Evolutionary conservation across 176 grass and related monocot genomes (phyloP).

Genomic region (Hsuehochloa calcarea): DNA sequence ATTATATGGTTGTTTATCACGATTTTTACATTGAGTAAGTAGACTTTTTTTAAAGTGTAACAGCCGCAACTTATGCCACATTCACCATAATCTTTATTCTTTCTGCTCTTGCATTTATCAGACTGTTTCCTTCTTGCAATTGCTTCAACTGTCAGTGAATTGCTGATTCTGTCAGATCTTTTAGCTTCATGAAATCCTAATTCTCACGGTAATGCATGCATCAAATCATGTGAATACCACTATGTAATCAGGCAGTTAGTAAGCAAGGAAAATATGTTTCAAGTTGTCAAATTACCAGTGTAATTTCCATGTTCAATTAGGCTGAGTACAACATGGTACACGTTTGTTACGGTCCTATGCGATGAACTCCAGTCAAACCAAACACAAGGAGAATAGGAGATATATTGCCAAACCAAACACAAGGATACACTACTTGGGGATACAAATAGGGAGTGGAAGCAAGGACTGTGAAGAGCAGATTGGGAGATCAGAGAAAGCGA

Average conservation of each 20-base stretch:
- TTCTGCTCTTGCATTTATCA: slow-evolving; percentile 19
- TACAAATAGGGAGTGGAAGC: too few relatives aligned
- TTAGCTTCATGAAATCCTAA: neutral
- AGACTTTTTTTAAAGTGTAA: slow-evolving; percentile 39
- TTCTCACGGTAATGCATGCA: neutral
- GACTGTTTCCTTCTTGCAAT: neutral
- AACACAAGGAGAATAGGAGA: too few relatives aligned
- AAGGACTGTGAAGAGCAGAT: too few relatives aligned
- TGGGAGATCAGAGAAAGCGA: too few relatives aligned
- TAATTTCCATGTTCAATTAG: neutral
- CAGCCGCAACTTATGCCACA: neutral
- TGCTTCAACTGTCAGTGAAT: neutral
- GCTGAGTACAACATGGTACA: neutral
- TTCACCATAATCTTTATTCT: slow-evolving; percentile 38
- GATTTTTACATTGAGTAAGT: slow-evolving; percentile 25
- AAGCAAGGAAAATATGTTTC: neutral
- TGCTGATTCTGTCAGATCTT: neutral
- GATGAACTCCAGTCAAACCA: too few relatives aligned
- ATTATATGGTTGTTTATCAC: slow-evolving; percentile 36
- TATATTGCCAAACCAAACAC: too few relatives aligned
- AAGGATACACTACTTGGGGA: too few relatives aligned
- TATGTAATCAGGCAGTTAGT: neutral
- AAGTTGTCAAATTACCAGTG: neutral
- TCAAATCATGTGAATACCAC: neutral
- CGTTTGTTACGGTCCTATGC: neutral